Evolutionary conservation across 179 eudicot species (phyloP), one percentile per base, ranked within the genome.

Genomic region (Heliamphora pulchella): DNA sequence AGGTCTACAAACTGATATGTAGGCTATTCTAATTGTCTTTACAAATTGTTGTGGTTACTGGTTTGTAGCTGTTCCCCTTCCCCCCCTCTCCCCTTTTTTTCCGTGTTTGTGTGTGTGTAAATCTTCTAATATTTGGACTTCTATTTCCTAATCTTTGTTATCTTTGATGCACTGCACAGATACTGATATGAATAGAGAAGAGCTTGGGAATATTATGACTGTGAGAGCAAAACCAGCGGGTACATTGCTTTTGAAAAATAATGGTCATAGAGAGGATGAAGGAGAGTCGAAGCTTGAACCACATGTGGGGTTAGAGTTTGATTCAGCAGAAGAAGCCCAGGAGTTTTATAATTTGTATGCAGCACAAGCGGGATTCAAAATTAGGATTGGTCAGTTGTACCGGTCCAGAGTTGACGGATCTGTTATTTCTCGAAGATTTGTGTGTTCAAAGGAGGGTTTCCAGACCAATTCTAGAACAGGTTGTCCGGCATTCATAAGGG

Each of bases 381-480:
- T 87, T 73, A 82, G 91, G 80, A 85, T 89, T 46, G 91, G 91
- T 8, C 89, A 89, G 80, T 81, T 89, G 47, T 89, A 89, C 59
- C 78, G 91, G 59, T 89, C 91, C 71, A 82, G 91, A 80, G 84
- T 81, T 44, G 89, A 89, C 31, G 91, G 91, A 5, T 51, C 87
- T 13, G 89, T 89, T 74, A 79, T 85, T 79, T 87, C 89, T 59
- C 84, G 91, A 48, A 79, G 87, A 82, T 89, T 85, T 72, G 91
- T 89, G 63, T 89, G 91, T 82, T 87, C 91, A 8, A 89, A 85
- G 72, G 91, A 89, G 81, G 91, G 91, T 14, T 89, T 87, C 67
- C 91, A 88, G 76, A 88, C 91, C 22, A 82, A 79, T 55, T 76
- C 84, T 51, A 85, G 91, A 84, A 89, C 91, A 13, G 91, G 91